Percentiles rank a stretch among this genome's conserved stretches.
phyloP scores from a whole-genome alignment of 306 rosid species.

The Gastrolobium villosum region DNA sequence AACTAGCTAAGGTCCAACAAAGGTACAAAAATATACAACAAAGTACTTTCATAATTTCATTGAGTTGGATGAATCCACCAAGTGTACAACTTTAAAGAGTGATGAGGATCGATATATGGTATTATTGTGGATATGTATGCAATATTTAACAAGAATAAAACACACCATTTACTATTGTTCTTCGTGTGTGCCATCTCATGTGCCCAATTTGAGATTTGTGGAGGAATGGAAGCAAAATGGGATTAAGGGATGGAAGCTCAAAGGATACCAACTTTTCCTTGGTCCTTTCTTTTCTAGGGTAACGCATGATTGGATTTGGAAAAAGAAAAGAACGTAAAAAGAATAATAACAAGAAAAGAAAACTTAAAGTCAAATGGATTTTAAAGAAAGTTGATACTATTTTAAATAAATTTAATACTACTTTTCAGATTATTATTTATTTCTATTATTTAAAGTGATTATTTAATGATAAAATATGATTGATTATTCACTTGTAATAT shows the following conservation, averaged over 20 bases:
- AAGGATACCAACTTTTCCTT: slow-evolving; percentile 19
- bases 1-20: slow-evolving; percentile 9
- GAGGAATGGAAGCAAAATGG: slow-evolving; percentile 18
- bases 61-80: slow-evolving; percentile 22
- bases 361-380: not conserved
- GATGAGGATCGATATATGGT: not conserved
- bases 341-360: too few relatives aligned
- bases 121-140: not conserved
- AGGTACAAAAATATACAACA: not conserved
- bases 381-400: not conserved
- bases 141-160: not conserved
- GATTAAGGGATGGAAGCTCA: slow-evolving; percentile 6
- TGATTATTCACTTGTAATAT: too few relatives aligned
- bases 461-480: too few relatives aligned
- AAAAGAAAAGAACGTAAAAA: not conserved
- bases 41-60: not conserved
- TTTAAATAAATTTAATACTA: too few relatives aligned
- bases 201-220: not conserved
- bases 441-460: too few relatives aligned
- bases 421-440: too few relatives aligned
- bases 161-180: slow-evolving; percentile 37
- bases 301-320: not conserved
- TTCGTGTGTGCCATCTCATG: slow-evolving; percentile 21
- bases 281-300: not conserved
- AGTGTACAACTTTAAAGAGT: not conserved